Evolutionary conservation across 768 basidiomycete genomes (phyloP), one percentile per base, ranked within the genome.

Genomic region (Boletus coccyginus): DNA sequence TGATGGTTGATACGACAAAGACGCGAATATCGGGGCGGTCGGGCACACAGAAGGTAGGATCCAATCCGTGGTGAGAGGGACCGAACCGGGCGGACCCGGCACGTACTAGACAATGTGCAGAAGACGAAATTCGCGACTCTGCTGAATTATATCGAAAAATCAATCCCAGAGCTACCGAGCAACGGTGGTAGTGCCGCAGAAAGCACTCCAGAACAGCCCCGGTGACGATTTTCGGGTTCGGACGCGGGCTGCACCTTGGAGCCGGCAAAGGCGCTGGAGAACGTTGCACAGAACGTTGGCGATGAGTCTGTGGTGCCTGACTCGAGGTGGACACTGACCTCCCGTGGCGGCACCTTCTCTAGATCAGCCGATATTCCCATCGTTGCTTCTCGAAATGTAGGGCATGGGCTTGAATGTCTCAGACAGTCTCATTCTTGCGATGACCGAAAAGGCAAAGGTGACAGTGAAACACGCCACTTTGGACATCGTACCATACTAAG

Each of bases 401-500:
- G 7, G 10, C 3, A 4, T 27, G 19, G n/a, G 17, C 31, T 55
- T 31, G 27, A 29, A 8, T 59, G 58, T 59, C 58, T 59, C 56
- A 32, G 52, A 48, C 7, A 43, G 58, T 53, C 21, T 46, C 46
- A 24, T 21, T 46, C 40, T 19, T 8, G 16, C 2, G 3, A n/a
- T 31, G 17, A 36, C 45, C 43, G 24, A 50, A 44, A 46, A 38
- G 46, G 53, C 4, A 47, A 35, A 7, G 5, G 29, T 17, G 42
- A 24, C 3, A 38, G 55, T 68, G 63, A 68, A 63, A 68, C 67
- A 68, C 66, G 67, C 68, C 66, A 70, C 50, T 16, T 42, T 5
- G 3, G 52, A 52, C 57, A 68, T 72, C 68, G 70, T 70, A 70
- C 70, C 70, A 70, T 40, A 56, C 54, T 21, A 47, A 46, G 32